phyloP scores from a whole-genome alignment of 257 asterid genomes.

The Solanum infundibuliforme region DNA sequence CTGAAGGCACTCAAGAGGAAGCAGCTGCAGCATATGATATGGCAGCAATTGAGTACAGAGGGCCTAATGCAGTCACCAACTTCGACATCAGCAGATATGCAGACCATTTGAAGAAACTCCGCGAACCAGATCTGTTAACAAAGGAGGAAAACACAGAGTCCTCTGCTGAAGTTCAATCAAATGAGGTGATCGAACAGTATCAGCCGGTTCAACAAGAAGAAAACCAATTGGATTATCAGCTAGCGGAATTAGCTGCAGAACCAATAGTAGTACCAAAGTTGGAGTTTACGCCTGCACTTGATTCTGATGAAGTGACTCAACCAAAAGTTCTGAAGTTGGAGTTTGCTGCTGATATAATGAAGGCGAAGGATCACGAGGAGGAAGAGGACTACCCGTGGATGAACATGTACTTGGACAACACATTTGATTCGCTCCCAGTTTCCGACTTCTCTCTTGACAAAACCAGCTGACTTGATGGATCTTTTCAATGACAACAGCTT shows the following conservation, averaged over 20 bases:
- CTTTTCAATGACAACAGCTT: slow-evolving; percentile 38
- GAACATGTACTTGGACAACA: slow-evolving; percentile 39
- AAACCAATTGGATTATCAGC: not conserved
- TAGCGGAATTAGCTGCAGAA: not conserved
- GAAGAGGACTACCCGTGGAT: slow-evolving; percentile 61
- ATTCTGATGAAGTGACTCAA: not conserved
- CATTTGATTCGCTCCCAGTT: slow-evolving; percentile 25
- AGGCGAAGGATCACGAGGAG: slow-evolving; percentile 23
- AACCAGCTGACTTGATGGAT: slow-evolving; percentile 32
- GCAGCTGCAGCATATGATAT: slow-evolving; percentile 83
- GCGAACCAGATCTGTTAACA: not conserved
- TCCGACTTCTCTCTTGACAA: slow-evolving; percentile 39
- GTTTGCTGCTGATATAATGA: not conserved
- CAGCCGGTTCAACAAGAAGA: slow-evolving; percentile 8
- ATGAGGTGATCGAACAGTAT: slow-evolving; percentile 5
- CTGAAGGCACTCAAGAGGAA: slow-evolving; percentile 70
- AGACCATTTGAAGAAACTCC: slow-evolving; percentile 26
- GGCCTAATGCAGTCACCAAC: slow-evolving; percentile 73
- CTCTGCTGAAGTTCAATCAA: slow-evolving; percentile 1
- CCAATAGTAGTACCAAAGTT: not conserved
- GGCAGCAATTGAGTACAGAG: slow-evolving; percentile 80
- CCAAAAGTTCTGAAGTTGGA: slow-evolving; percentile 14
- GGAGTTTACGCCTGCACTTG: not conserved
- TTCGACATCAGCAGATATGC: slow-evolving; percentile 67
- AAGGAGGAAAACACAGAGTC: slow-evolving; percentile 4